phyloP scores from a whole-genome alignment of 2,329 filamentous ascomycete species.

The Cladosporium halotolerans region DNA sequence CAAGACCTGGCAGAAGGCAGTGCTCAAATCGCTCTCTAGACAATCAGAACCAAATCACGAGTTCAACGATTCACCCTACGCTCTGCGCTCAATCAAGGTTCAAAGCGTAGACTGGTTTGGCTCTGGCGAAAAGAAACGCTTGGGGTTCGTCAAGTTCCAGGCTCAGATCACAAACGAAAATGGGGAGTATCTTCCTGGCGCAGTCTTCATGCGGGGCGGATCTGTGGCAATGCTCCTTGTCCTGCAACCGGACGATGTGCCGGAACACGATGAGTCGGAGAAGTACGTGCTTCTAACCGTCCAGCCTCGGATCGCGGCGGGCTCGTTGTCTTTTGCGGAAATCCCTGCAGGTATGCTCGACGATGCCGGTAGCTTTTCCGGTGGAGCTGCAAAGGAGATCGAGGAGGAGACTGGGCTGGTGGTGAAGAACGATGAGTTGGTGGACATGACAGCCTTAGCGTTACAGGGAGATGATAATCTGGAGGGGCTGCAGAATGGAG shows the following conservation, averaged over 20 bases:
- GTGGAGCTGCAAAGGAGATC: conserved; percentile 52
- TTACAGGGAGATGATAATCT: conserved; percentile 25
- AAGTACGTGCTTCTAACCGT: conserved; percentile 50
- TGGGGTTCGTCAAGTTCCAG: conserved; percentile 54
- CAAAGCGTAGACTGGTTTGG: conserved; percentile 51
- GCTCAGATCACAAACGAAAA: conserved; percentile 47
- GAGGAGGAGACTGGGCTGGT: conserved; percentile 51
- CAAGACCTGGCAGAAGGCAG: conserved; percentile 47
- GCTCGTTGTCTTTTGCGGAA: conserved; percentile 49
- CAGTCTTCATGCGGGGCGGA: conserved; percentile 54
- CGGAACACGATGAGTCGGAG: conserved; percentile 35
- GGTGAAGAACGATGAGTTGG: conserved; percentile 44
- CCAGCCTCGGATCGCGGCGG: conserved; percentile 53
- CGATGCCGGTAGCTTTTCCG: conserved; percentile 46
- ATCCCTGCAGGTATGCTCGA: conserved; percentile 58
- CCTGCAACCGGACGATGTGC: conserved; percentile 47
- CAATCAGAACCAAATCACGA: conserved; percentile 43
- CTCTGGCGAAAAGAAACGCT: conserved; percentile 26
- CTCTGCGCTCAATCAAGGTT: conserved; percentile 46
- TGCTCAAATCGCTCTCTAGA: conserved; percentile 43
- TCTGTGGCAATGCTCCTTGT: conserved; percentile 52
- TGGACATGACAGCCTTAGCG: conserved; percentile 50
- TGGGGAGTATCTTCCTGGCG: conserved; percentile 48
- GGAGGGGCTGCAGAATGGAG: conserved; percentile 41
- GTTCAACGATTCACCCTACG: conserved; percentile 47